Conservation (phyloP, 2,329 filamentous ascomycete genomes). For the Penicillium crustosum region DNA sequence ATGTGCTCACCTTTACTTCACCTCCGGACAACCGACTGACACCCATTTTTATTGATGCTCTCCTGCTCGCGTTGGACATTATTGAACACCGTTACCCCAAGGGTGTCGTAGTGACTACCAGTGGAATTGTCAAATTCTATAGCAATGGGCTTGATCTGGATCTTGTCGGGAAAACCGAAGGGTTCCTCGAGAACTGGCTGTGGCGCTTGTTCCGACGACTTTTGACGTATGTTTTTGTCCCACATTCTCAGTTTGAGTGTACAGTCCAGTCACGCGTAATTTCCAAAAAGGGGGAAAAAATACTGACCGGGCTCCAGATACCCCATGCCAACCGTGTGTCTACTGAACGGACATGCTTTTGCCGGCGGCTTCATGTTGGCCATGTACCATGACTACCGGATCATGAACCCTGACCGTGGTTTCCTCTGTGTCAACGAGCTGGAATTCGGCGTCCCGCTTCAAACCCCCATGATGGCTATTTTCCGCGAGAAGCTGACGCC, state of each 20-base stretch:
- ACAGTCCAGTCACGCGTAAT: neutral
- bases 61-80: conserved; percentile 72
- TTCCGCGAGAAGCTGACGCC: conserved; percentile 68
- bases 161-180: conserved; percentile 59
- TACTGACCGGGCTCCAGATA: conserved; percentile 46
- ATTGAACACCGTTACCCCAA: conserved; percentile 65
- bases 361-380: conserved; percentile 79
- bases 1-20: conserved; percentile 70
- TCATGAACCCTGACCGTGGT: conserved; percentile 70
- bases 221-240: conserved; percentile 49
- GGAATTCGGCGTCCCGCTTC: conserved; percentile 73
- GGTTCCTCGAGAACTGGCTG: conserved; percentile 61
- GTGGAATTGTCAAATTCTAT: conserved; percentile 74
- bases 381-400: conserved; percentile 79
- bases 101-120: conserved; percentile 78
- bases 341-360: conserved; percentile 78
- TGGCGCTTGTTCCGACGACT: conserved; percentile 67
- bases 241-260: neutral
- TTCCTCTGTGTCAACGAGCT: conserved; percentile 80
- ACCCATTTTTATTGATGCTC: conserved; percentile 64
- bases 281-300: neutral
- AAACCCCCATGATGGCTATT: conserved; percentile 70
- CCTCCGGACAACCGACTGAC: conserved; percentile 76
- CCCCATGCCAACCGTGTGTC: conserved; percentile 79
- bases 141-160: conserved; percentile 78